Evolutionary conservation across 306 rosid genomes (phyloP).

Genomic region (Prunus campanulata): DNA sequence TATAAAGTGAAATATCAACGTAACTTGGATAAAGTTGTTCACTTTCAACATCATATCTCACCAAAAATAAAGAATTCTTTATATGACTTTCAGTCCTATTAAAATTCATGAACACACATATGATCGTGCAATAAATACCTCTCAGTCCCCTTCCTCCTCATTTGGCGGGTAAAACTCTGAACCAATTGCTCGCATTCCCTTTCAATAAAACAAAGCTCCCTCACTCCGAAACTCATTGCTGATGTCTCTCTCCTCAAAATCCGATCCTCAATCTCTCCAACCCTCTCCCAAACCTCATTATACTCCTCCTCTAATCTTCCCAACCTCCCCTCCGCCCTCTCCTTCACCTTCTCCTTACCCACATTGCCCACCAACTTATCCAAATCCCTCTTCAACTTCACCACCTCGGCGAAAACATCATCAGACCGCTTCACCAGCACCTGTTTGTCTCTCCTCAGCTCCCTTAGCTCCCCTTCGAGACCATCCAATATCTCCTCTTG

Average conservation of each 20-base stretch:
- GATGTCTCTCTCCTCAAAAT: constrained; percentile 57
- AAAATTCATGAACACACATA: constrained; percentile 5
- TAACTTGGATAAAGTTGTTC: neutral
- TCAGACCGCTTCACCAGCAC: constrained; percentile 37
- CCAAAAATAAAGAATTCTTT: neutral
- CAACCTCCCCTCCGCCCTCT: constrained; percentile 46
- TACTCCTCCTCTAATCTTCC: constrained; percentile 57
- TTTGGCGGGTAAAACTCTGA: constrained; percentile 51
- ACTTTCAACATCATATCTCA: neutral
- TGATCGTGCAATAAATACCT: constrained; percentile 55
- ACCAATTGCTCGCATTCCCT: constrained; percentile 79
- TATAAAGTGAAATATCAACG: neutral
- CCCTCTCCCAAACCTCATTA: constrained; percentile 47
- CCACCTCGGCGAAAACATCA: constrained; percentile 39
- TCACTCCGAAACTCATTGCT: constrained; percentile 73
- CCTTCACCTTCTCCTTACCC: constrained; percentile 34
- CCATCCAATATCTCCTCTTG: constrained; percentile 40
- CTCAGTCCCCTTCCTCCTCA: constrained; percentile 39
- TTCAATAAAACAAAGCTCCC: constrained; percentile 76
- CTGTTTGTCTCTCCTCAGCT: constrained; percentile 43
- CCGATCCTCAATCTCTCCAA: constrained; percentile 56
- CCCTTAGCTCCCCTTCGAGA: constrained; percentile 46
- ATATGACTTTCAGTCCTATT: neutral
- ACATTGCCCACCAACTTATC: constrained; percentile 31
- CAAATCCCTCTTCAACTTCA: constrained; percentile 40